These are phyloP conservation scores for Hygrocybe punicea DNA, from an alignment of 768 basidiomycete genomes.

Conservation along the genomic window DNA sequence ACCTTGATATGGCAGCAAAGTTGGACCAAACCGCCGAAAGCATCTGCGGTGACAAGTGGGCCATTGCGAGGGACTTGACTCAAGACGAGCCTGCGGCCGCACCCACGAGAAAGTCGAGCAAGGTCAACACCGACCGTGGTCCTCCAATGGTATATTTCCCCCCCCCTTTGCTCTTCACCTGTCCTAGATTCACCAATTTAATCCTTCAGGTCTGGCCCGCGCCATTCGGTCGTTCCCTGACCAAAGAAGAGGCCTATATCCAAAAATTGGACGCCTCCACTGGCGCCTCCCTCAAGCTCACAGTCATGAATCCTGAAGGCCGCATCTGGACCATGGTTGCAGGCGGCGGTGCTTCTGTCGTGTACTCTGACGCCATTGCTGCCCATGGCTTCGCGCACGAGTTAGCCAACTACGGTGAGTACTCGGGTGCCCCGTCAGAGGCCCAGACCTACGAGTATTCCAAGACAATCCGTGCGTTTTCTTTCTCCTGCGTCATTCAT, in stretches of 20 bases:
- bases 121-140: constrained; percentile 84
- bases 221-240: constrained; percentile 95
- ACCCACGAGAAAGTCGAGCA: constrained; percentile 42
- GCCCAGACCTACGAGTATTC: constrained; percentile 99
- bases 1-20: constrained; percentile 99
- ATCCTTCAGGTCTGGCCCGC: constrained; percentile 69
- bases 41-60: constrained; percentile 98
- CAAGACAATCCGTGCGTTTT: constrained; percentile 83
- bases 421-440: constrained; percentile 96
- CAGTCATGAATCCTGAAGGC: constrained; percentile 91
- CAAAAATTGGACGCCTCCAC: constrained; percentile 97
- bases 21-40: constrained; percentile 99
- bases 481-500: too few relatives aligned
- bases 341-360: constrained; percentile 78
- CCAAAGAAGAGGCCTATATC: constrained; percentile 99
- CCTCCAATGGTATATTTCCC: constrained; percentile 79
- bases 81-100: constrained; percentile 56
- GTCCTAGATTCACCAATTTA: too few relatives aligned
- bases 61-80: constrained; percentile 87
- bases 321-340: constrained; percentile 99
- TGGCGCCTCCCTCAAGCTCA: constrained; percentile 96
- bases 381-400: constrained; percentile 96
- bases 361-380: constrained; percentile 76
- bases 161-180: too few relatives aligned
- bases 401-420: constrained; percentile 99